A percentile compares a stretch with the other conserved stretches of the same genome.
Evolutionary conservation across 2,329 filamentous ascomycete species (phyloP).

Genomic region (Diplodia intermedia): DNA sequence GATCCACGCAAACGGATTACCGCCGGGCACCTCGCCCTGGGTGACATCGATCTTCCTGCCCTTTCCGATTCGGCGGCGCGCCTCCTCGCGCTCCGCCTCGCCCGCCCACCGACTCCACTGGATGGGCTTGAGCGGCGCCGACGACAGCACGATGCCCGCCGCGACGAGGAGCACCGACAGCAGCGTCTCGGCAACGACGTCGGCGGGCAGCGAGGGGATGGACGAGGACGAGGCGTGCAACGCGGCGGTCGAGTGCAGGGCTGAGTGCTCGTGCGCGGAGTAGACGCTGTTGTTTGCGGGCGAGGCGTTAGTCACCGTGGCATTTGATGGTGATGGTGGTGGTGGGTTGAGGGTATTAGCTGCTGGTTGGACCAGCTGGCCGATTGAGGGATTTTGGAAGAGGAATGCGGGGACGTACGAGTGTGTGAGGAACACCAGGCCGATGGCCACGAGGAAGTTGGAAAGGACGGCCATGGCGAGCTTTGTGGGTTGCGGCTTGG

Average conservation of each 20-base stretch:
- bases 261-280: constrained; percentile 90
- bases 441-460: constrained; percentile 73
- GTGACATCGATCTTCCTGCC: constrained; percentile 43
- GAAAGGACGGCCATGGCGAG: constrained; percentile 73
- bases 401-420: constrained; percentile 64
- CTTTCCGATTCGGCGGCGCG: constrained; percentile 70
- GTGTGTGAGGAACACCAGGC: constrained; percentile 80
- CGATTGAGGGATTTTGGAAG: background rate
- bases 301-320: background rate
- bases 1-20: constrained; percentile 75
- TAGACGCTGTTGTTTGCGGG: constrained; percentile 72
- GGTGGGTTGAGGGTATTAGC: background rate
- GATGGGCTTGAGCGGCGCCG: constrained; percentile 82
- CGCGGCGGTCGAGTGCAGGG: constrained; percentile 62
- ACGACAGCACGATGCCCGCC: constrained; percentile 79
- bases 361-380: background rate
- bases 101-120: constrained; percentile 82
- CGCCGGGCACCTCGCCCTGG: constrained; percentile 50
- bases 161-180: constrained; percentile 81
- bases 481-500: background rate
- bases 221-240: constrained; percentile 44
- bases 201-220: constrained; percentile 68
- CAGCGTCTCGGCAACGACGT: constrained; percentile 88
- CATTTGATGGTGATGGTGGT: background rate
- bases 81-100: constrained; percentile 80